phyloP scores from a whole-genome alignment of 192 early-diverging fungal species.

The Gigaspora rosea region DNA sequence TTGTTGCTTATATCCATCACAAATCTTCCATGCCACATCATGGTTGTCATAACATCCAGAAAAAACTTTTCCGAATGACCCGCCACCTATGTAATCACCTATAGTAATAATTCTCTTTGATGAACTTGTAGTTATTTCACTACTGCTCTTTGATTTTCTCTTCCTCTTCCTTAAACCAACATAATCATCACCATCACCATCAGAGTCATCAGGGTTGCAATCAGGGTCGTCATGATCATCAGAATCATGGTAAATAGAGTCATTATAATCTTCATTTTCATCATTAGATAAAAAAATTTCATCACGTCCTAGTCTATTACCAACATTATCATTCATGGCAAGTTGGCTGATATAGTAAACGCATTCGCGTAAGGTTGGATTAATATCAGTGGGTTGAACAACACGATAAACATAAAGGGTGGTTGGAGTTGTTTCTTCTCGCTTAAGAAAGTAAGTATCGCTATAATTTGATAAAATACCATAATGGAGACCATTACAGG shows the following conservation, averaged over 20 bases:
- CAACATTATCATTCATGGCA: background rate
- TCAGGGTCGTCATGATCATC: too few species aligned
- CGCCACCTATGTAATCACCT: conserved; percentile 3
- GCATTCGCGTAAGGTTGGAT: conserved; percentile 13
- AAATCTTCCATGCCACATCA: background rate
- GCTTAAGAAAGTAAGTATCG: conserved; percentile 14
- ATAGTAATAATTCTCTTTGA: conserved; percentile 6
- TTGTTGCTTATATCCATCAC: conserved; percentile 1
- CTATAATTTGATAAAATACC: conserved; percentile 15
- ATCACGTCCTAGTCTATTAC: background rate
- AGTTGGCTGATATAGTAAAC: conserved; percentile 11
- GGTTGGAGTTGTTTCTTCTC: background rate
- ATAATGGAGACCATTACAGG: conserved; percentile 25
- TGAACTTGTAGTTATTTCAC: background rate
- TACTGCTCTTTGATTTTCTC: background rate
- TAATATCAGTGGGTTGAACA: background rate
- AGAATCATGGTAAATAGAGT: background rate
- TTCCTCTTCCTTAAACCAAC: background rate
- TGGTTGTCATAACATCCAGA: conserved; percentile 6
- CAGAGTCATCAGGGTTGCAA: too few species aligned
- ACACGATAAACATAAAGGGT: conserved; percentile 8
- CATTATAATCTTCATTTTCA: background rate
- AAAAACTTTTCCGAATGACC: conserved; percentile 8
- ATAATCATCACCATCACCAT: too few species aligned
- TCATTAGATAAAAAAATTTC: too few species aligned